A percentile compares a stretch with the other conserved stretches of the same genome.
These are phyloP conservation scores for Capronia epimyces DNA, from an alignment of 2,329 filamentous ascomycete species.

Conservation along the genomic window DNA sequence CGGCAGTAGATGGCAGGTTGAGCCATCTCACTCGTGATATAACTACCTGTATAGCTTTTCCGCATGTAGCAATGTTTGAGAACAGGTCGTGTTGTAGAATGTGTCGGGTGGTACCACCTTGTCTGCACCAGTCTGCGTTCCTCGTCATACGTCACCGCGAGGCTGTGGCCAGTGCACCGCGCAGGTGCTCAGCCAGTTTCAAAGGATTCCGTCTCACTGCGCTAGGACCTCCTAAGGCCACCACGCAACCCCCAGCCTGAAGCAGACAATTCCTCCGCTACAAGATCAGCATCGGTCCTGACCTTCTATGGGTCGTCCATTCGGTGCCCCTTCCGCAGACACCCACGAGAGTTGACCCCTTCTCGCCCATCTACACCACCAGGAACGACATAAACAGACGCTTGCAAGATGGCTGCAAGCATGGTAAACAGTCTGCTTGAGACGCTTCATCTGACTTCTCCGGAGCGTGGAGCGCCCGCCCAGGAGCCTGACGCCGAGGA, in stretches of 20 bases:
- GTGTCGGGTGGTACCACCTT: background rate
- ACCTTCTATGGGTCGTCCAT: constrained; percentile 4
- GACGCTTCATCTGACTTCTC: constrained; percentile 41
- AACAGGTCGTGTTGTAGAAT: background rate
- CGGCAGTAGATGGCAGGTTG: background rate
- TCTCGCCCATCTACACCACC: background rate
- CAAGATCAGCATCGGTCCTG: constrained; percentile 5
- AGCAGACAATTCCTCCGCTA: background rate
- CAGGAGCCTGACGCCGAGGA: constrained; percentile 58
- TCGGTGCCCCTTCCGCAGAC: background rate
- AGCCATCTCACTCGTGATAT: background rate
- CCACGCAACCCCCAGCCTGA: constrained; percentile 4
- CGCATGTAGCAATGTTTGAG: background rate
- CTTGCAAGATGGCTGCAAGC: constrained; percentile 38
- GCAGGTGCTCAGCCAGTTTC: background rate
- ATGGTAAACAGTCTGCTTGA: constrained; percentile 47
- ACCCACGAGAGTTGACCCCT: background rate
- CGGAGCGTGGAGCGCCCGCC: constrained; percentile 35
- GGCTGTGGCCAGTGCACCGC: constrained; percentile 10
- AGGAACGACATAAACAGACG: constrained; percentile 1
- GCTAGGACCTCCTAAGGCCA: constrained; percentile 9
- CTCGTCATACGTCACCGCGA: constrained; percentile 19
- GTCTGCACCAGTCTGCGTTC: background rate
- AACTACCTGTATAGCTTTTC: background rate
- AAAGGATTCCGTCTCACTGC: constrained; percentile 17